Evolutionary conservation across 768 basidiomycete species (phyloP).

Genomic region (Trametes cubensis): DNA sequence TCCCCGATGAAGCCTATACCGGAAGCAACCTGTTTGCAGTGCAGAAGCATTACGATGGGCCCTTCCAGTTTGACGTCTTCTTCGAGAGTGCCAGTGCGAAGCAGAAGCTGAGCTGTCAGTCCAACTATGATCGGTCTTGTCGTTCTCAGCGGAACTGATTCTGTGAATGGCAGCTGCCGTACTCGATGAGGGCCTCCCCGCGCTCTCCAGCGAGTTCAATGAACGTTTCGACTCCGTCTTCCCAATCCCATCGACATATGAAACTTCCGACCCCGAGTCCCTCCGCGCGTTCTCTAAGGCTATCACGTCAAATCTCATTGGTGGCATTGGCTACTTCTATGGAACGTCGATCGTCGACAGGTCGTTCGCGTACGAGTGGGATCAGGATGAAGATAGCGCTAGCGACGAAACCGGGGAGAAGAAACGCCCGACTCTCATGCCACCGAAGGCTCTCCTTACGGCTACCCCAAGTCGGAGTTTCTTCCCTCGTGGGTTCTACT

Average conservation of each 20-base stretch:
- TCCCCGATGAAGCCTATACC: conserved; percentile 72
- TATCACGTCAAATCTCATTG: conserved; percentile 88
- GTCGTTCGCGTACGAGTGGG: conserved; percentile 89
- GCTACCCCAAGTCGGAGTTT: conserved; percentile 96
- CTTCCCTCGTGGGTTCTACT: conserved; percentile 98
- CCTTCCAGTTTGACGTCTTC: conserved; percentile 88
- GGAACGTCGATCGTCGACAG: conserved; percentile 86
- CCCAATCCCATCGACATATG: conserved; percentile 62
- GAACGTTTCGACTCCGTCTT: conserved; percentile 71
- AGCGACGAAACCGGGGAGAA: conserved; percentile 44
- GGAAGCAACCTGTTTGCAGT: conserved; percentile 84
- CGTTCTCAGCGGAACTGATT: not conserved
- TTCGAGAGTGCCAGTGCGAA: conserved; percentile 77
- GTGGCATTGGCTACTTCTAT: conserved; percentile 94
- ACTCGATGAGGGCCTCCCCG: conserved; percentile 71
- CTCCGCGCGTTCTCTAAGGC: conserved; percentile 80
- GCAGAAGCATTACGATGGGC: conserved; percentile 83
- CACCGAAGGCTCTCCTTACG: conserved; percentile 77
- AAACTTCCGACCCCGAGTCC: conserved; percentile 46
- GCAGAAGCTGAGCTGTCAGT: conserved; percentile 65
- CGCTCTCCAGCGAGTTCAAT: conserved; percentile 61
- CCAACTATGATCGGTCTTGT: not conserved
- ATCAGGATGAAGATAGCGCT: conserved; percentile 66
- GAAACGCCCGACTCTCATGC: conserved; percentile 67
- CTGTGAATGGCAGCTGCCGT: conserved; percentile 49